These are phyloP conservation scores for Trichoderma hamatum DNA, from an alignment of 2,329 filamentous ascomycete species.

Conservation along the genomic window DNA sequence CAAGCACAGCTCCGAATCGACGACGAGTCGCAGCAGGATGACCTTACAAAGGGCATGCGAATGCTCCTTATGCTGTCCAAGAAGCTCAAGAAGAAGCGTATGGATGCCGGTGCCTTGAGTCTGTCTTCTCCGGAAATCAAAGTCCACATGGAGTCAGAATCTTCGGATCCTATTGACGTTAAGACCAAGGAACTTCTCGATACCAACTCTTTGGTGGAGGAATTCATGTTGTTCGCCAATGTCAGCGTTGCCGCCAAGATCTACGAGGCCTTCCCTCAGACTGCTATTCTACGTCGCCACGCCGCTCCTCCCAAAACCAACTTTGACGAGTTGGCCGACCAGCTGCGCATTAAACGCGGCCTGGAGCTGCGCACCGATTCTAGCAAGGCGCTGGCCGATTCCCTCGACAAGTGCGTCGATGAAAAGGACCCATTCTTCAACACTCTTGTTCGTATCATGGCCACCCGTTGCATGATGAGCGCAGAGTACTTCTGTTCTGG, in stretches of 20 bases:
- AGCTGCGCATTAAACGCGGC: constrained; percentile 83
- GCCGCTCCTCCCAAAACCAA: constrained; percentile 91
- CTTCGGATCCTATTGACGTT: constrained; percentile 92
- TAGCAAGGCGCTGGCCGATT: constrained; percentile 91
- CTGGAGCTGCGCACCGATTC: constrained; percentile 82
- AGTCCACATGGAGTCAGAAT: constrained; percentile 92
- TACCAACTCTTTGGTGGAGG: constrained; percentile 96
- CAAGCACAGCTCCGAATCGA: constrained; percentile 93
- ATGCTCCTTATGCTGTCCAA: constrained; percentile 85
- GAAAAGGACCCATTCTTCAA: constrained; percentile 91
- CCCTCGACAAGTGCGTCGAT: constrained; percentile 83
- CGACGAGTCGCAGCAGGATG: constrained; percentile 82
- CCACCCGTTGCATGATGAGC: constrained; percentile 98
- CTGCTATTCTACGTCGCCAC: constrained; percentile 89
- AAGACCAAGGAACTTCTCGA: constrained; percentile 93
- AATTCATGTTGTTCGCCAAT: constrained; percentile 99
- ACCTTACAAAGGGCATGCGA: constrained; percentile 87
- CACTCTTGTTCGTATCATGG: constrained; percentile 94
- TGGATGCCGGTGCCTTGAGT: constrained; percentile 93
- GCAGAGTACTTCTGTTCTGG: constrained; percentile 98
- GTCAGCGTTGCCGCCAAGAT: constrained; percentile 90
- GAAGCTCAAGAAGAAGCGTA: constrained; percentile 90
- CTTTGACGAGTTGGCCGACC: constrained; percentile 90
- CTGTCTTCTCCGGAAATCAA: constrained; percentile 97
- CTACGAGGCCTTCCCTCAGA: constrained; percentile 90